A percentile compares a stretch with the other conserved stretches of the same genome.
Evolutionary conservation across 2,329 filamentous ascomycete species (phyloP).

Genomic region (Dactylellina parvicollis): DNA sequence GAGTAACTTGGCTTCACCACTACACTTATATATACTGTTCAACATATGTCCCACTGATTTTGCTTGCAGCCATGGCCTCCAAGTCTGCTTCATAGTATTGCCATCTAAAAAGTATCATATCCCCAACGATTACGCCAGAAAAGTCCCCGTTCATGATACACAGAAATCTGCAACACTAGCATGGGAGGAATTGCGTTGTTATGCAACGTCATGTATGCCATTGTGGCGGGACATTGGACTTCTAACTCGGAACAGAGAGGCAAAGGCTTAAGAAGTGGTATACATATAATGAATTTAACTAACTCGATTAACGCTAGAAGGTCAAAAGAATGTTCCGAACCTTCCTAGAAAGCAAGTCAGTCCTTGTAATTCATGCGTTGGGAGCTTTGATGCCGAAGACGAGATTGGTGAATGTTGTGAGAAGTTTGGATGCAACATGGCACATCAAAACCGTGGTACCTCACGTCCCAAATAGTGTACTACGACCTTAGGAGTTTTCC

Average conservation of each 20-base stretch:
- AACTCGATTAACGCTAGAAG: constrained; percentile 9
- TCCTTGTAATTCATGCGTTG: constrained; percentile 4
- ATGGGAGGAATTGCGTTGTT: background rate
- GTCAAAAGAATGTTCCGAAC: constrained; percentile 19
- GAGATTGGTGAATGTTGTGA: constrained; percentile 21
- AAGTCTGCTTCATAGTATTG: background rate
- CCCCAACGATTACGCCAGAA: background rate
- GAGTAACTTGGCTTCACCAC: too few species aligned
- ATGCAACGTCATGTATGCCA: background rate
- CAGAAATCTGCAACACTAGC: background rate
- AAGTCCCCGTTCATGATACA: constrained; percentile 24
- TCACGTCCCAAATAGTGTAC: background rate
- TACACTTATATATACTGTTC: too few species aligned
- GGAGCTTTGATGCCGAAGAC: background rate
- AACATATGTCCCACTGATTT: too few species aligned
- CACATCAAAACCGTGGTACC: too few species aligned
- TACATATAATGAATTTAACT: background rate
- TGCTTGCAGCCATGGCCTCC: too few species aligned
- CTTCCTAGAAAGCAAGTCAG: constrained; percentile 23
- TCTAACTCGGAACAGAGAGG: background rate
- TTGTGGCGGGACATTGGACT: background rate
- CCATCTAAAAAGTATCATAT: background rate
- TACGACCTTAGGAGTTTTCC: background rate
- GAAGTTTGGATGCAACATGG: background rate
- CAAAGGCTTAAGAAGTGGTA: background rate